Conservation (phyloP, 225 moss, liverwort and hornwort species). For the Physcomitrium patens region DNA sequence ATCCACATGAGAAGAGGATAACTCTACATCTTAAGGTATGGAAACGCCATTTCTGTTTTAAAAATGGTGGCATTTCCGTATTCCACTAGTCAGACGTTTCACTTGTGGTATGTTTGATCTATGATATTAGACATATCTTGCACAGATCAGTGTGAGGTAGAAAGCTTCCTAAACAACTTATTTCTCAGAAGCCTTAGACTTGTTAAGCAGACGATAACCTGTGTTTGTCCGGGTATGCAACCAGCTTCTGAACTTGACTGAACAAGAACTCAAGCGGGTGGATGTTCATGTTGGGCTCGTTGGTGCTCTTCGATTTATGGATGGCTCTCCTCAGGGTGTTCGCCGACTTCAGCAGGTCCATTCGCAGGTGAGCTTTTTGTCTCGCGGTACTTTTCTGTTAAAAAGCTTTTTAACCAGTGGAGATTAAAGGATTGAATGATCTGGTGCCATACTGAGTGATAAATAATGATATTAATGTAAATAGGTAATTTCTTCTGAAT, state of each 20-base stretch:
- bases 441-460: background rate
- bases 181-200: background rate
- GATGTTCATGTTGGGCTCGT: conserved; percentile 73
- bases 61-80: background rate
- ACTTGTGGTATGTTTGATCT: conserved; percentile 8
- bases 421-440: background rate
- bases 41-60: conserved; percentile 2
- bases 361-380: conserved; percentile 51
- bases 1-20: conserved; percentile 68
- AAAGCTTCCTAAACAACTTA: background rate
- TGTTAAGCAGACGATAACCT: conserved; percentile 17
- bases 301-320: conserved; percentile 75
- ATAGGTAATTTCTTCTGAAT: background rate
- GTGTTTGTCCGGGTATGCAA: conserved; percentile 23
- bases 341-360: conserved; percentile 72
- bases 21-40: conserved; percentile 79
- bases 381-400: background rate
- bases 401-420: background rate
- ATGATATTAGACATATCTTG: conserved; percentile 12
- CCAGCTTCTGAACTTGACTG: conserved; percentile 85
- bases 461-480: conserved; percentile 9
- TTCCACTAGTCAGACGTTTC: conserved; percentile 13
- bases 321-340: conserved; percentile 73
- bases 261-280: conserved; percentile 83
- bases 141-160: background rate